A percentile compares a stretch with the other conserved stretches of the same genome.
These are phyloP conservation scores for Grosmannia huntii DNA, from an alignment of 2,329 filamentous ascomycete genomes.

Conservation along the genomic window DNA sequence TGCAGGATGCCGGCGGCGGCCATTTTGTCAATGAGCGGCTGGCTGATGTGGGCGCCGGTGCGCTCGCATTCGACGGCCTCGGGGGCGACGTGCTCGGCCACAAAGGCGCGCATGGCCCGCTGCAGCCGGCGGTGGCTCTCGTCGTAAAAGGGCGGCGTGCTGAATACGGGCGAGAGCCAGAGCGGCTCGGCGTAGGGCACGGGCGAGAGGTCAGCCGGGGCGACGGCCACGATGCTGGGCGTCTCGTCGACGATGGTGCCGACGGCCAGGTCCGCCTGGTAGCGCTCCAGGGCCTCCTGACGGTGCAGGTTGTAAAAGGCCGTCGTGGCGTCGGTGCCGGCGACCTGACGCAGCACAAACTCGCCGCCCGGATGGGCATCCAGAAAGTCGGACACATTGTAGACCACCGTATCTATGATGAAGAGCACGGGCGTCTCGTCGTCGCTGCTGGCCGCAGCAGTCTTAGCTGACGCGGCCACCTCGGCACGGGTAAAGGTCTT, in stretches of 20 bases:
- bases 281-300: constrained; percentile 78
- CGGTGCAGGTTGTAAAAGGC: constrained; percentile 89
- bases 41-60: constrained; percentile 57
- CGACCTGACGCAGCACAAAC: constrained; percentile 67
- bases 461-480: constrained; percentile 42
- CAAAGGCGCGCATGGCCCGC: constrained; percentile 59
- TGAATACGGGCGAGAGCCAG: constrained; percentile 68
- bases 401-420: constrained; percentile 77
- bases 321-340: constrained; percentile 66
- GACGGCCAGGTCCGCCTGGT: constrained; percentile 57
- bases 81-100: constrained; percentile 55
- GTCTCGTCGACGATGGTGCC: constrained; percentile 65
- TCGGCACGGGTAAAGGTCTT: constrained; percentile 47
- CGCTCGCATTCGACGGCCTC: constrained; percentile 67
- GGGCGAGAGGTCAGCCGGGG: constrained; percentile 57
- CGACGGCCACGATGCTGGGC: constrained; percentile 56
- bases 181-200: constrained; percentile 79
- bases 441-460: constrained; percentile 47
- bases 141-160: constrained; percentile 61
- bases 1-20: constrained; percentile 60
- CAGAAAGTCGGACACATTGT: constrained; percentile 74
- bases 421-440: constrained; percentile 65
- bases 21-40: constrained; percentile 67
- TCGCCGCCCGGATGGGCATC: constrained; percentile 77
- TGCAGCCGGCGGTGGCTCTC: constrained; percentile 59